Evolutionary conservation across 2,329 filamentous ascomycete genomes (phyloP).

Genomic region (Alternaria solani): DNA sequence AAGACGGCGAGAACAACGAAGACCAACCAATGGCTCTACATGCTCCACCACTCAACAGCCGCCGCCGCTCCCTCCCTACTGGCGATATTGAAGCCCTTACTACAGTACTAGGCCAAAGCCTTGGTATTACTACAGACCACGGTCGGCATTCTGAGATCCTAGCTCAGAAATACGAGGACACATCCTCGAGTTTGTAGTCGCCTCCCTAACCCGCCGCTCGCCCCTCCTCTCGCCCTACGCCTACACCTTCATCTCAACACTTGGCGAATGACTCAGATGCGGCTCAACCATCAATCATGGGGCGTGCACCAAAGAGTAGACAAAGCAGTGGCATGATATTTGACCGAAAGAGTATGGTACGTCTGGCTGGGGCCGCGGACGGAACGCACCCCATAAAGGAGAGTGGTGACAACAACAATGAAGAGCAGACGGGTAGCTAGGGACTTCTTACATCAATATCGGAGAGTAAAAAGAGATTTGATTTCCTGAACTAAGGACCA

Average conservation of each 20-base stretch:
- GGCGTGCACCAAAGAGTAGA: not conserved
- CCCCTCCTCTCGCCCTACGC: not conserved
- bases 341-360: not conserved
- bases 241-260: not conserved
- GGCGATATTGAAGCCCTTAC: not conserved
- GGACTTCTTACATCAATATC: not conserved
- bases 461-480: not conserved
- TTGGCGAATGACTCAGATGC: not conserved
- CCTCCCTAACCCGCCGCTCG: not conserved
- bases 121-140: not conserved
- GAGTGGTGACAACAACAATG: not conserved
- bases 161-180: slow-evolving; percentile 15
- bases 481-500: not conserved
- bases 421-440: not conserved
- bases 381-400: not conserved
- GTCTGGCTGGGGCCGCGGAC: not conserved
- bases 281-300: not conserved
- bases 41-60: not conserved
- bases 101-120: not conserved
- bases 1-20: not conserved
- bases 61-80: not conserved
- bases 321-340: slow-evolving; percentile 12
- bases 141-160: slow-evolving; percentile 6
- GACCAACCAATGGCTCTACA: not conserved
- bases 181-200: slow-evolving; percentile 4